Percentiles rank a stretch among this genome's conserved stretches.
These are phyloP conservation scores for Chondrostereum purpureum DNA, from an alignment of 1,284 basidiomycete species.

Conservation along the genomic window DNA sequence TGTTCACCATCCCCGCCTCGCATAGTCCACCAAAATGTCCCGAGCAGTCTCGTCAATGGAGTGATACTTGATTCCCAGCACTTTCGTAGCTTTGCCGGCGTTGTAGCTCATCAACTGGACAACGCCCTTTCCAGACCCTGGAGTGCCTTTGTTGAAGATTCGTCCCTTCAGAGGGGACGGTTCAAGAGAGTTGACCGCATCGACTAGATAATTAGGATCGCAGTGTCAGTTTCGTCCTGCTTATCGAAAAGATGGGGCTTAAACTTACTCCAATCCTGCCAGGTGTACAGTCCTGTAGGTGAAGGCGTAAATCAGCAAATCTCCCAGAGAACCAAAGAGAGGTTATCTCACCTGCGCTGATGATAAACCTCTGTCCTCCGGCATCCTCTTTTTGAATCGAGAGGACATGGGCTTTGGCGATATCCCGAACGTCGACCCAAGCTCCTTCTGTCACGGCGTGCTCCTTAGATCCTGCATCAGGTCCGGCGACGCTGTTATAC, in stretches of 20 bases:
- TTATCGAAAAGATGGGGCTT: constrained; percentile 1
- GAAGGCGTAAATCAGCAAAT: neutral
- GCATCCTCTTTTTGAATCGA: constrained; percentile 42
- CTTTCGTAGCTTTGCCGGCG: constrained; percentile 28
- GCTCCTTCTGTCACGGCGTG: constrained; percentile 12
- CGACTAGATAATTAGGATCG: constrained; percentile 17
- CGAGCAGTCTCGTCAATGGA: constrained; percentile 31
- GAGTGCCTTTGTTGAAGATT: constrained; percentile 22
- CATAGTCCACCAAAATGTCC: constrained; percentile 36
- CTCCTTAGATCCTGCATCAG: constrained; percentile 10
- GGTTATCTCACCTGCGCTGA: constrained; percentile 17
- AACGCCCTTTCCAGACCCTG: constrained; percentile 22
- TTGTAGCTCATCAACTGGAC: constrained; percentile 24
- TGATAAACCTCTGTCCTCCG: constrained; percentile 44
- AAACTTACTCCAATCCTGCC: constrained; percentile 28
- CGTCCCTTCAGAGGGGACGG: constrained; percentile 20
- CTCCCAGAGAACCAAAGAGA: neutral
- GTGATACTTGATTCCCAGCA: constrained; percentile 41
- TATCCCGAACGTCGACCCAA: constrained; percentile 55
- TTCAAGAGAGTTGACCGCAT: constrained; percentile 22
- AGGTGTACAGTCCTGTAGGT: constrained; percentile 14
- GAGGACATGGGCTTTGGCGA: constrained; percentile 45
- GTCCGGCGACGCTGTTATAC: constrained; percentile 17
- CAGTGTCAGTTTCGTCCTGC: constrained; percentile 3
- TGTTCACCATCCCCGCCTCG: constrained; percentile 34